phyloP scores from a whole-genome alignment of 2,329 filamentous ascomycete genomes.

The Podosphaera fusca region DNA sequence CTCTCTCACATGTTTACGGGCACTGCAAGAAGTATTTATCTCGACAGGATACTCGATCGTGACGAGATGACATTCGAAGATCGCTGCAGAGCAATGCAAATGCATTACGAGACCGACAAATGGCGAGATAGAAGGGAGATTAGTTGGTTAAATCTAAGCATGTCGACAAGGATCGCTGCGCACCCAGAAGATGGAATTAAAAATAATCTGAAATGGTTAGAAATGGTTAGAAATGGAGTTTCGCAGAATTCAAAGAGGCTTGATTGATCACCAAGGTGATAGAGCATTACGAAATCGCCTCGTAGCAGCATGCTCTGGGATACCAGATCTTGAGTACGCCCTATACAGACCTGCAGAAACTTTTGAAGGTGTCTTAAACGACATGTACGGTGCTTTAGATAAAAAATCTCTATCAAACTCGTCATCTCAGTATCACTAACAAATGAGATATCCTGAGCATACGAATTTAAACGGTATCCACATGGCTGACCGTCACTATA shows the following conservation, averaged over 20 bases:
- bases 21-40: not conserved
- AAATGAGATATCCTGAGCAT: not conserved
- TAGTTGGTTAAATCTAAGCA: not conserved
- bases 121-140: not conserved
- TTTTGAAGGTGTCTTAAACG: not conserved
- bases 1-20: not conserved
- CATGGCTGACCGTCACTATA: not conserved
- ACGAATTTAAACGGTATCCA: not conserved
- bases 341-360: not conserved
- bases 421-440: not conserved
- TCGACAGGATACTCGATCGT: not conserved
- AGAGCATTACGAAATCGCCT: not conserved
- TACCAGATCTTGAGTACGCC: not conserved
- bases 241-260: not conserved
- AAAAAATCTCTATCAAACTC: not conserved
- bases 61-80: conserved; percentile 1
- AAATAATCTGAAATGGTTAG: not conserved
- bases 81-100: not conserved
- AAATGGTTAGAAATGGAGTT: not conserved
- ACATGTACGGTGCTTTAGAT: not conserved
- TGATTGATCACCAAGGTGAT: not conserved
- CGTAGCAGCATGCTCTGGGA: not conserved
- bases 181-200: not conserved
- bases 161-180: not conserved
- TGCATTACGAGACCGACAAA: not conserved